A percentile compares a stretch with the other conserved stretches of the same genome.
Conservation (phyloP, 192 early-diverging fungal genomes). For the Backusella luteola region DNA sequence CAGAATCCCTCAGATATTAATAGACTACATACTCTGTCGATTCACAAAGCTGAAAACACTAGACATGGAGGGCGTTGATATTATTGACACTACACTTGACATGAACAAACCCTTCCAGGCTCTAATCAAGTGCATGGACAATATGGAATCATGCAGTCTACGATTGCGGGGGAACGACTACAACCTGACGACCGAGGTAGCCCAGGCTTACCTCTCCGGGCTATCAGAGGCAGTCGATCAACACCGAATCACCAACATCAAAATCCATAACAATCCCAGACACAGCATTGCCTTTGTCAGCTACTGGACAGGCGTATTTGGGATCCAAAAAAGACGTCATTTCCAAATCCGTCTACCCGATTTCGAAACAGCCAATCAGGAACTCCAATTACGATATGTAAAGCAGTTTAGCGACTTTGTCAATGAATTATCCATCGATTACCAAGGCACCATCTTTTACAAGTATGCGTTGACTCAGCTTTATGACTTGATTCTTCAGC, state of each 20-base stretch:
- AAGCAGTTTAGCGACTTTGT: background rate
- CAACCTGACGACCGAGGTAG: background rate
- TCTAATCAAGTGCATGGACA: background rate
- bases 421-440: conserved; percentile 2
- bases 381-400: background rate
- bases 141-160: background rate
- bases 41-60: background rate
- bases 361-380: background rate
- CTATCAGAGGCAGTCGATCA: background rate
- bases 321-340: background rate
- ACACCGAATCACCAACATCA: background rate
- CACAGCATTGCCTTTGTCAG: background rate
- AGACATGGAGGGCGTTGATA: background rate
- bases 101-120: background rate
- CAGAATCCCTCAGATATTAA: background rate
- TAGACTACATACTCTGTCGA: background rate
- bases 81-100: background rate
- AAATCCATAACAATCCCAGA: background rate
- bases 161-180: background rate
- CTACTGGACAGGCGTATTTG: background rate
- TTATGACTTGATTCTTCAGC: background rate
- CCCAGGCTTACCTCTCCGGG: background rate
- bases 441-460: background rate
- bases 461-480: background rate
- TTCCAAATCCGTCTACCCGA: background rate